phyloP scores from a whole-genome alignment of 345 rosid genomes.

The Adansonia digitata region DNA sequence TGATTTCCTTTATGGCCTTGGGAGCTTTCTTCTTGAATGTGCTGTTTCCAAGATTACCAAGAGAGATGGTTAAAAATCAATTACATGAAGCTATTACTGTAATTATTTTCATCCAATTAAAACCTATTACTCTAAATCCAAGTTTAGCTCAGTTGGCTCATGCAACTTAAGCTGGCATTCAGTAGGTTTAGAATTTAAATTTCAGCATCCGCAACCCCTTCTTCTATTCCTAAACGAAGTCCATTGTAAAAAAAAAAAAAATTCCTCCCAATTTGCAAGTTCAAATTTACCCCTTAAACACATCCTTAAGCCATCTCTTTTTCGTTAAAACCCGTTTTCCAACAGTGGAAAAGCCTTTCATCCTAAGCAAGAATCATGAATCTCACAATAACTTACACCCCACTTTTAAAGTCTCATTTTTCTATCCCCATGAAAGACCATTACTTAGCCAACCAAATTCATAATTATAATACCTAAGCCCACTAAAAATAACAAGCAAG shows the following conservation, averaged over 20 bases:
- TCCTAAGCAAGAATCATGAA: background rate
- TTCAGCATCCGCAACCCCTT: too few species aligned
- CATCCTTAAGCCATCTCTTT: background rate
- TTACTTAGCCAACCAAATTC: background rate
- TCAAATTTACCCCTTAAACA: too few species aligned
- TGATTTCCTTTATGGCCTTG: constrained; percentile 62
- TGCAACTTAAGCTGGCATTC: too few species aligned
- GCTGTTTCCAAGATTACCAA: constrained; percentile 22
- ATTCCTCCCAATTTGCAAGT: background rate
- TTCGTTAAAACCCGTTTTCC: background rate
- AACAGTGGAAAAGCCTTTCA: background rate
- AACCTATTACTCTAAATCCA: too few species aligned
- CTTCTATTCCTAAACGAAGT: too few species aligned
- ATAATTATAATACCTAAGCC: background rate
- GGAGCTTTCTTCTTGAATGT: constrained; percentile 73
- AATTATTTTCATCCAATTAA: background rate
- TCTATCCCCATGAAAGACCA: background rate
- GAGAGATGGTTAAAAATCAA: background rate
- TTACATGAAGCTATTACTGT: too few species aligned
- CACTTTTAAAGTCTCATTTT: background rate
- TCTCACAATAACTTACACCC: background rate
- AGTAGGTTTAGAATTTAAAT: too few species aligned
- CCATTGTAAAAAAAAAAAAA: too few species aligned
- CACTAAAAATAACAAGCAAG: background rate
- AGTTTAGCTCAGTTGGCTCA: too few species aligned